Conservation (phyloP, 2,329 filamentous ascomycete genomes). For the Apiospora pterosperma region DNA sequence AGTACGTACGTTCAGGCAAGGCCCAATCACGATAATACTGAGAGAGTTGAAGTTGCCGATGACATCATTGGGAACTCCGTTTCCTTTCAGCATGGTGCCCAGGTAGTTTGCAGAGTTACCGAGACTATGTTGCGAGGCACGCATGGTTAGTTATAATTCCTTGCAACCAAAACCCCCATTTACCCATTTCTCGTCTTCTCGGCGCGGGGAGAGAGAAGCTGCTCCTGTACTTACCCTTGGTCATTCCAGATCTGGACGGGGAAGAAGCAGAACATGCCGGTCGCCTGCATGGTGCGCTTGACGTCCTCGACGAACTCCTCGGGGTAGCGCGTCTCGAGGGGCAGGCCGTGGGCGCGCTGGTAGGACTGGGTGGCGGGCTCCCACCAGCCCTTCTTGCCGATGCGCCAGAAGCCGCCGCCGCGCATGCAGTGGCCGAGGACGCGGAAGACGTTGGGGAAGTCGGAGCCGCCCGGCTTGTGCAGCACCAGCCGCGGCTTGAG, state of each 20-base stretch:
- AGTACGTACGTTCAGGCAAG: slow-evolving; percentile 35
- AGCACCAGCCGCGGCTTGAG: slow-evolving; percentile 39
- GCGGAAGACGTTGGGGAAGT: slow-evolving; percentile 40
- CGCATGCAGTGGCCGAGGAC: slow-evolving; percentile 34
- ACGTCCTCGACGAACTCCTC: slow-evolving; percentile 67
- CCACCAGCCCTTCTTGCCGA: slow-evolving; percentile 51
- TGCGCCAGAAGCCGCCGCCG: slow-evolving; percentile 32
- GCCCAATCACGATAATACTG: slow-evolving; percentile 42
- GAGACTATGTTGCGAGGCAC: slow-evolving; percentile 23
- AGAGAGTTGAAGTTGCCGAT: slow-evolving; percentile 48
- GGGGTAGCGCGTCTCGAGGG: slow-evolving; percentile 47
- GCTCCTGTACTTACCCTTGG: slow-evolving; percentile 35
- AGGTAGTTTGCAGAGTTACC: slow-evolving; percentile 46
- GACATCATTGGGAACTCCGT: slow-evolving; percentile 48
- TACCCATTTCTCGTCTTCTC: background rate
- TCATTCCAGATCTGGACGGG: slow-evolving; percentile 42
- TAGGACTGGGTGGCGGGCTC: slow-evolving; percentile 55
- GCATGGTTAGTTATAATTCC: background rate
- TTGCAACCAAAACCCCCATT: background rate
- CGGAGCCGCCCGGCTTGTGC: slow-evolving; percentile 42
- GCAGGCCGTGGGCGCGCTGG: slow-evolving; percentile 38
- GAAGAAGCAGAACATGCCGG: slow-evolving; percentile 56
- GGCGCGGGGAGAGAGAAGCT: too few relatives aligned
- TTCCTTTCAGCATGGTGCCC: slow-evolving; percentile 43
- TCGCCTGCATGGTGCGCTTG: slow-evolving; percentile 55